Evolutionary conservation across 2,329 filamentous ascomycete genomes (phyloP), one percentile per base, ranked within the genome.

Genomic region (Colletotrichum gigasporum): DNA sequence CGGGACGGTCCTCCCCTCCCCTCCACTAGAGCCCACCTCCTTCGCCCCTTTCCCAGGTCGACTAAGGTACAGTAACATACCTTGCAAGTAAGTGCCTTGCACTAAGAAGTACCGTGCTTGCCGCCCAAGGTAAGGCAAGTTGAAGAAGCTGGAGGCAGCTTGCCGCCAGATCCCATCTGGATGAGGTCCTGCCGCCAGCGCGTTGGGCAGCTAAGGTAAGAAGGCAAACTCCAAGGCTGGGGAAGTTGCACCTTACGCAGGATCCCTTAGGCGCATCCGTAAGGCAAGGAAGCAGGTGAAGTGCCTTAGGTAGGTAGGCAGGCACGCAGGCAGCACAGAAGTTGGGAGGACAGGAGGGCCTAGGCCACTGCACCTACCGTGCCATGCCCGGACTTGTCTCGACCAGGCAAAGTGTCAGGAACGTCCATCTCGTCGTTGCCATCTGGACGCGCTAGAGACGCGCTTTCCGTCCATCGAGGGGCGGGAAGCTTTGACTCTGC

Each of bases 401-500:
- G 28, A 56, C 53, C 22, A 20, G 53, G 53, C 30, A 47, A 56
- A 34, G 53, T 56, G 53, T 18, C 53, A 56, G 53, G 53, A 47
- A 56, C 53, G 6, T 26, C 14, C 14, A 37, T 11, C n/a, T 26
- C 4, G 14, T 14, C 16, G 28, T 35, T 26, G 39, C 30, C 41
- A 16, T 47, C 12, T 10, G 42, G 37, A 14, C 16, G n/a, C 37
- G 51, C 51, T 42, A 45, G 41, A 45, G 52, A 18, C 30, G 28
- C 39, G n/a, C n/a, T 16, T 35, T 45, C 26, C 14, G 26, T n/a
- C n/a, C 8, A 7, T 55, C 10, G 18, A 32, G n/a, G n/a, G 28
- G 42, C 32, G 34, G 41, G 48, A 61, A 54, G 28, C 45, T 64
- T 61, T 41, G 32, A 53, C 26, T 28, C 34, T 64, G 61, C 56